Base-by-base conservation (phyloP, 2,329 filamentous ascomycete species). In the Apiospora saccharicola region DNA sequence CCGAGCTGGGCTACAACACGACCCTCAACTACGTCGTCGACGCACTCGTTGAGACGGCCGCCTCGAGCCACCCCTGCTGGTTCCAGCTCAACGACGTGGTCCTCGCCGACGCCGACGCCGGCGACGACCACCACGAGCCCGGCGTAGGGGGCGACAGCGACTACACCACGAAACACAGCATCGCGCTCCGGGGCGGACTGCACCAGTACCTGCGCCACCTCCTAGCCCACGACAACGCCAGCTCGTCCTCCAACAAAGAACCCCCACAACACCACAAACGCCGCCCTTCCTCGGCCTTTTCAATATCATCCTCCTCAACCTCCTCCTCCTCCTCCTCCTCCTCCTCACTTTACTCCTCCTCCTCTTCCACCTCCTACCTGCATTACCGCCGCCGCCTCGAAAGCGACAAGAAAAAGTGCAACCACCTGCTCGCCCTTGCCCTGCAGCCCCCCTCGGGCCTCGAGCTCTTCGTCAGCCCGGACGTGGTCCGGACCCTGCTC, bases 191-290 rank as follows among this genome's bases (percentile, higher is more conserved):
- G 16, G 47, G 67, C 24, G 67, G 67, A 1, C 41, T 68, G 37
- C 67, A 68, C 22, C 67, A 68, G 24, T 68, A 68, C 24, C 67
- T 68, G 30, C 67, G 67, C 24, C 26, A 68, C 44, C 44, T 68
- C 3, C 41, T 68, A 22, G 14, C n/a, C 37, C 67, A 24, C 6
- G 67, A 68, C n/a, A 47, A 26, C 41, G n/a, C 46, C 46, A 10
- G 2, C 7, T 1, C 19, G 22, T 2, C 1, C 37, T 10, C 37
- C 37, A 37, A 37, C 34, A 37, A 22, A 22, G 19, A 47, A 1
- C 16, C 14, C 22, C 47, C 12, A 7, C 47, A 13, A 2, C 22
- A 49, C 3, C 47, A 51, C 8, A 1, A 51, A 10, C 49, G n/a
- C n/a, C 49, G n/a, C 8, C 10, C n/a, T 3, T 51, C 49, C 4